Base-by-base conservation (phyloP, 2,329 filamentous ascomycete species). In the Paecilomyces sp. region DNA sequence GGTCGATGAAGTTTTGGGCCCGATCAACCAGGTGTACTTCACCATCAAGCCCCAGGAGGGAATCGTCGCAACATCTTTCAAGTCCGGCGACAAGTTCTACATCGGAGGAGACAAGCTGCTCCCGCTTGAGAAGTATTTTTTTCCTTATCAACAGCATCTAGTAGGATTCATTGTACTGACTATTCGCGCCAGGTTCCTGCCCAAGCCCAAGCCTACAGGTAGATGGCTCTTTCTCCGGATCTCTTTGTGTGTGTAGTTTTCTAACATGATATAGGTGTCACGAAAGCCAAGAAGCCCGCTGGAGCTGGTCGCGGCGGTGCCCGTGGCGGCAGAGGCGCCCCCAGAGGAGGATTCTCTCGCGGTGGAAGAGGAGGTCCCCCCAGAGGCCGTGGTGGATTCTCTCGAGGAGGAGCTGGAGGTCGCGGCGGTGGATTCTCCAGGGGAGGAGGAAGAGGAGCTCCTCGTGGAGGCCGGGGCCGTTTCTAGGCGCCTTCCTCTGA, bases 1-100 rank as follows among this genome's bases (percentile, higher is more conserved):
- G 80, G 90, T 99, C 74, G 94, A 99, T 80, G 94, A 99, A 81
- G 90, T 99, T 67, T 88, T 99, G 68, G 94, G 94, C 60, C 93
- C 94, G 64, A 90, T 99, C 78, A 97, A 96, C 83, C 89, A 97
- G 79, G 91, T 97, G 71, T 96, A 89, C 83, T 99, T 99, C 83
- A 97, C 93, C 71, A 89, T 99, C 78, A 97, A 97, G 82, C 92
- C 93, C 58, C 88, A 91, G 74, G 93, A 97, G 75, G 94, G 94
- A 69, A 97, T 99, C 76, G 90, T 96, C 77, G 92, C 94, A 63
- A 86, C 88, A 61, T 94, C 90, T 50, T 99, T 97, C 87, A 96
- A 97, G 82, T 80, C 88, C 64, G 94, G 94, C 74, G 94, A 97
- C 83, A 96, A 95, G 81, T 95, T 99, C 80, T 99, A 88, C 82